phyloP scores from a whole-genome alignment of 202 grass and related monocot species.

The Setaria viridis region DNA sequence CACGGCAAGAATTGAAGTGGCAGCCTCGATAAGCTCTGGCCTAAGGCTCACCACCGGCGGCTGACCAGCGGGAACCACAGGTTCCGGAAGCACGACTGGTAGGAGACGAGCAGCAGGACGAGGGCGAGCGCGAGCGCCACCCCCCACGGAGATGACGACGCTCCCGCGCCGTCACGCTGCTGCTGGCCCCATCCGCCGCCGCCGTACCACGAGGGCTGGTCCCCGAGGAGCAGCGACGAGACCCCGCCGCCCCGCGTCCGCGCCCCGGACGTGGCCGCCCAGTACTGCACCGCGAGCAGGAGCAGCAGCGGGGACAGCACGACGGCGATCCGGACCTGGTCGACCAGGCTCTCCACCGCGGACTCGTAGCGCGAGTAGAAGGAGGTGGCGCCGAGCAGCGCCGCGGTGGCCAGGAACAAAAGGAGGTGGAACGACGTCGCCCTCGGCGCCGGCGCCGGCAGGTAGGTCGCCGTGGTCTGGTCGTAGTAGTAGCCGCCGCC shows the following conservation, averaged over 20 bases:
- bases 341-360: constrained; percentile 54
- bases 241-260: constrained; percentile 26
- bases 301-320: constrained; percentile 72
- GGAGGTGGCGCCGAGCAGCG: constrained; percentile 58
- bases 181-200: background rate
- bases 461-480: background rate
- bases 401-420: constrained; percentile 66
- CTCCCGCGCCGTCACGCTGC: background rate
- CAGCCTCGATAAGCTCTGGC: background rate
- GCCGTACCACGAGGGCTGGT: constrained; percentile 35
- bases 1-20: too few species aligned
- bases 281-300: constrained; percentile 70
- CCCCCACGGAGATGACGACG: constrained; percentile 71
- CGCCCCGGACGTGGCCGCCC: constrained; percentile 51
- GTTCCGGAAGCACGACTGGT: constrained; percentile 82
- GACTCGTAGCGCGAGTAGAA: constrained; percentile 72
- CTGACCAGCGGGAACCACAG: constrained; percentile 72
- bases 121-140: constrained; percentile 71
- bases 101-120: constrained; percentile 85
- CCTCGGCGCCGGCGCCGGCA: constrained; percentile 9
- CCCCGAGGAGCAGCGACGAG: constrained; percentile 53
- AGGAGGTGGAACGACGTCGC: constrained; percentile 58
- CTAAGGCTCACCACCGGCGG: constrained; percentile 35
- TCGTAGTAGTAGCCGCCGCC: constrained; percentile 54
- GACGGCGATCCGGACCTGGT: constrained; percentile 59